Conservation (phyloP, 768 basidiomycete species). For the Glaciozyma martinii region DNA sequence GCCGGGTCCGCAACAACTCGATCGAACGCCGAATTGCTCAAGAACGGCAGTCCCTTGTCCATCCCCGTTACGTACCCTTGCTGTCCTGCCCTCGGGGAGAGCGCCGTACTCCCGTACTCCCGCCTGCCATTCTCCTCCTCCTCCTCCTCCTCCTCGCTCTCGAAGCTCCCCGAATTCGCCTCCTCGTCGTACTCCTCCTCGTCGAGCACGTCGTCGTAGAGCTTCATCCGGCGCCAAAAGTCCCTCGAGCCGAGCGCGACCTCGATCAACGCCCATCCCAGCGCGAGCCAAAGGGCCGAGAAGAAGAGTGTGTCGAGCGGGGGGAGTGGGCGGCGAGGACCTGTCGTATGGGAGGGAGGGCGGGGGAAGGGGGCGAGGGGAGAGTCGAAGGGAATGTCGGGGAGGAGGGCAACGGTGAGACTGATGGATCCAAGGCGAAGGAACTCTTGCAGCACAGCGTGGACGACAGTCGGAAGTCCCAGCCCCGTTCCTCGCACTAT, state of each 20-base stretch:
- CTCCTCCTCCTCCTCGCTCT: slow-evolving; percentile 5
- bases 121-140: not conserved
- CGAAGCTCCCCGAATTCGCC: not conserved
- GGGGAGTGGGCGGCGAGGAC: slow-evolving; percentile 10
- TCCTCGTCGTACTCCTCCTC: slow-evolving; percentile 5
- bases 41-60: not conserved
- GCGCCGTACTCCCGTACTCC: not conserved
- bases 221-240: slow-evolving; percentile 21
- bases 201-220: slow-evolving; percentile 24
- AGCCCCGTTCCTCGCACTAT: slow-evolving; percentile 3
- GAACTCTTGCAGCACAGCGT: slow-evolving; percentile 28
- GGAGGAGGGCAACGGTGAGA: slow-evolving; percentile 26
- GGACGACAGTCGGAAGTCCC: slow-evolving; percentile 25
- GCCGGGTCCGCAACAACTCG: not conserved
- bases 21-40: not conserved
- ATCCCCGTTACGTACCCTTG: not conserved
- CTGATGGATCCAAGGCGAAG: slow-evolving; percentile 29
- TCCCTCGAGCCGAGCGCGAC: slow-evolving; percentile 23
- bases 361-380: not conserved
- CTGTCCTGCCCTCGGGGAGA: not conserved
- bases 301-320: slow-evolving; percentile 33
- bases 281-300: slow-evolving; percentile 30
- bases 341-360: not conserved
- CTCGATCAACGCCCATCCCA: slow-evolving; percentile 30
- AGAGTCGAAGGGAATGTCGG: not conserved